Evolutionary conservation across 164 flowering plant species (phyloP).

Genomic region (Protea cynaroides): DNA sequence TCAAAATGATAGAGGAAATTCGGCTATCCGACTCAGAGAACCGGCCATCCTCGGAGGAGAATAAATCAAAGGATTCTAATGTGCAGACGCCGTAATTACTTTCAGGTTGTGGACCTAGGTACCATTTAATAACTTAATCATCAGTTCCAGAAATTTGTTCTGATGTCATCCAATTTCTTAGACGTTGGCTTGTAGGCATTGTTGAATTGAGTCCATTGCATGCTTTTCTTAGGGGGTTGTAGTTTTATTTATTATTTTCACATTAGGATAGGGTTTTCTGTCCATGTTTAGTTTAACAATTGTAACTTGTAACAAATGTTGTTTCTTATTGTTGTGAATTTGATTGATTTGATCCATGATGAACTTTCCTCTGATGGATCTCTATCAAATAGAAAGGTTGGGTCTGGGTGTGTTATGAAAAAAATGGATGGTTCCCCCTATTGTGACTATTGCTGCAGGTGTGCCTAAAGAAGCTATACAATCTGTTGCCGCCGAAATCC

Average conservation of each 20-base stretch:
- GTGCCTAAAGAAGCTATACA: too few species aligned
- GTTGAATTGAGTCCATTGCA: neutral
- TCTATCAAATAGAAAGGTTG: too few species aligned
- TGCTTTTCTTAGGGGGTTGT: neutral
- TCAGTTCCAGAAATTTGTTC: too few species aligned
- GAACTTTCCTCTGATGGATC: too few species aligned
- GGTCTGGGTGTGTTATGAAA: too few species aligned
- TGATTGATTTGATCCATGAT: neutral
- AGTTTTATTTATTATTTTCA: neutral
- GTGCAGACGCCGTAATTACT: constrained; percentile 15
- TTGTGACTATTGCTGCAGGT: too few species aligned
- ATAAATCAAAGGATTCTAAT: constrained; percentile 16
- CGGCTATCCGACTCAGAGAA: constrained; percentile 29
- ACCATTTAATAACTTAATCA: too few species aligned
- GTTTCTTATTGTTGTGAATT: constrained; percentile 1
- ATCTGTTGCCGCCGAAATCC: too few species aligned
- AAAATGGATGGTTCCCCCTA: too few species aligned
- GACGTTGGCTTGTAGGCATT: neutral
- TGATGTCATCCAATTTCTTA: too few species aligned
- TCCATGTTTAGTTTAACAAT: neutral
- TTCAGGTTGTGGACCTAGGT: too few species aligned
- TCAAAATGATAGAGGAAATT: constrained; percentile 48
- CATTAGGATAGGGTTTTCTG: neutral
- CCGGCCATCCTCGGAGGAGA: constrained; percentile 29
- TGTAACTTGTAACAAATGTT: constrained; percentile 3